Conservation (phyloP, 116 monocot species). For the Papilionanthe hybrid region DNA sequence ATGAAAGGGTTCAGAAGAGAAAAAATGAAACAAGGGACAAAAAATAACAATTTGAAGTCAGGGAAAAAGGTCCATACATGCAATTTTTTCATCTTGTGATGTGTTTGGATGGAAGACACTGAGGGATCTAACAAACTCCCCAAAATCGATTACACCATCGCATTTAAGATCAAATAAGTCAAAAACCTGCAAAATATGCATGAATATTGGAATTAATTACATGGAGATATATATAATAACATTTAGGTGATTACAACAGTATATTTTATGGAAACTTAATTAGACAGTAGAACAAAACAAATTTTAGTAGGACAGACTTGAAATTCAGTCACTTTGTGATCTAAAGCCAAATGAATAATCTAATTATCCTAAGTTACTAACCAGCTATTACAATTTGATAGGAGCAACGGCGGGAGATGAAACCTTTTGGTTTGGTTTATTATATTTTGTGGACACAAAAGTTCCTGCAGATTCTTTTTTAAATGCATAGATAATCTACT, state of each 20-base stretch:
- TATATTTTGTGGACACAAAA: no score
- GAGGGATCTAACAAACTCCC: conserved; percentile 86
- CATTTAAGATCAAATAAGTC: conserved; percentile 81
- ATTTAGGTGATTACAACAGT: background rate
- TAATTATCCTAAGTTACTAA: no score
- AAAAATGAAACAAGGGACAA: background rate
- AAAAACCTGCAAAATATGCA: conserved; percentile 62
- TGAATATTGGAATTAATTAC: background rate
- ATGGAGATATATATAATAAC: background rate
- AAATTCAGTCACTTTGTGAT: background rate
- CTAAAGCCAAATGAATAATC: no score
- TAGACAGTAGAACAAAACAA: background rate
- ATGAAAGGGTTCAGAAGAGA: background rate
- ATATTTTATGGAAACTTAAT: background rate
- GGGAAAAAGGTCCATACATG: conserved; percentile 43
- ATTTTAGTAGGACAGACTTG: background rate
- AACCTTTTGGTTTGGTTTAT: no score
- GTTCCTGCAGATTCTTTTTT: no score
- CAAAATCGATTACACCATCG: conserved; percentile 93
- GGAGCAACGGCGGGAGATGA: no score
- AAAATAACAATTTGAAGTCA: background rate
- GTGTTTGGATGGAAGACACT: conserved; percentile 83
- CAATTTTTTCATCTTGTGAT: conserved; percentile 47
- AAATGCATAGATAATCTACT: no score
- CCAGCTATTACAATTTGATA: no score